These are phyloP conservation scores for Torulaspora quercuum DNA, from an alignment of 805 yeast species.

Conservation along the genomic window DNA sequence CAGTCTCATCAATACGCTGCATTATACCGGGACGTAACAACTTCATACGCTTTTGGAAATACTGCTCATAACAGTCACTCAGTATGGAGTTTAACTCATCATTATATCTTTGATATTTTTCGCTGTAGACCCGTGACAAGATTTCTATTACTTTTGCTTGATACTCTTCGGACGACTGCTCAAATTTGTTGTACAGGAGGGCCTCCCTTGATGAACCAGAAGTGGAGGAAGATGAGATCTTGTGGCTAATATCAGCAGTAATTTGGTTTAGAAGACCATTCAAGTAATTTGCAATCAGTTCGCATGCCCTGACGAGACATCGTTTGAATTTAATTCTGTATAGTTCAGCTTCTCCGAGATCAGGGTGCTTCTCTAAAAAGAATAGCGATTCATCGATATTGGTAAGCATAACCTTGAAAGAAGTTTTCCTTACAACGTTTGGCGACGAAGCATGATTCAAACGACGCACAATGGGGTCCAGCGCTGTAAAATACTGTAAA, in stretches of 20 bases:
- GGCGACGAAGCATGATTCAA: constrained; percentile 68
- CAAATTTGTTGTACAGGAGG: constrained; percentile 62
- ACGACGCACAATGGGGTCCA: constrained; percentile 65
- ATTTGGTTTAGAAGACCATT: constrained; percentile 39
- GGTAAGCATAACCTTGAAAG: constrained; percentile 51
- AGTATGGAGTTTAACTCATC: constrained; percentile 53
- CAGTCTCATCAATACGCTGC: constrained; percentile 37
- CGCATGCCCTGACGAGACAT: constrained; percentile 76
- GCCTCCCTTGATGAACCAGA: constrained; percentile 55
- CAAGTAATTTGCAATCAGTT: constrained; percentile 68
- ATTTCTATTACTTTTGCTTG: constrained; percentile 39
- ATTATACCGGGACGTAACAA: constrained; percentile 46
- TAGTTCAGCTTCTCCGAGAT: constrained; percentile 65
- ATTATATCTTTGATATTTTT: constrained; percentile 48
- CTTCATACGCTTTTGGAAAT: constrained; percentile 54
- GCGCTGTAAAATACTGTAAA: constrained; percentile 60
- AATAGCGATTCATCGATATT: constrained; percentile 64
- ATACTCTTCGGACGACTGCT: constrained; percentile 41
- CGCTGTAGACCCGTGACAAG: constrained; percentile 30
- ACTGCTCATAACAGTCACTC: constrained; percentile 58
- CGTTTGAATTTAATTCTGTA: constrained; percentile 74
- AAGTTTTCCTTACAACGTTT: constrained; percentile 54
- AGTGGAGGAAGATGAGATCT: constrained; percentile 11
- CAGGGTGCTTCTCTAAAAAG: constrained; percentile 53
- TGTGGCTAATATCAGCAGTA: constrained; percentile 32